A percentile compares a stretch with the other conserved stretches of the same genome.
Conservation (phyloP, 2,329 filamentous ascomycete genomes). For the Diplodia mutila region DNA sequence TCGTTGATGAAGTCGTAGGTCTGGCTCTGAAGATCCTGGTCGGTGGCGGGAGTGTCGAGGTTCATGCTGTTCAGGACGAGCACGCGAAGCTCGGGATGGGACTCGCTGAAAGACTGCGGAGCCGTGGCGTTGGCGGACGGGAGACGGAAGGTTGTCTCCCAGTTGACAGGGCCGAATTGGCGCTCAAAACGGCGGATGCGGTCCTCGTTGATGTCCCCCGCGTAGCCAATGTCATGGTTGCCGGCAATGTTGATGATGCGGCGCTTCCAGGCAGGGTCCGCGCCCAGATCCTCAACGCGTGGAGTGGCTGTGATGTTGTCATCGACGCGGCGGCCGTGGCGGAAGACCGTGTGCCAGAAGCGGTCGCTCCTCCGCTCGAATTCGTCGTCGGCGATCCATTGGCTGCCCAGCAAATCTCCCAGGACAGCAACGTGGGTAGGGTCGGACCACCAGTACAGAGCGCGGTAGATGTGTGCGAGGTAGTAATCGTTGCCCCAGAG, state of each 20-base stretch:
- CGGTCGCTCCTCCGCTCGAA: conserved; percentile 73
- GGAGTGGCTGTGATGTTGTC: conserved; percentile 40
- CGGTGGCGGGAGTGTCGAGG: conserved; percentile 79
- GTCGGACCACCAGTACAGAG: conserved; percentile 77
- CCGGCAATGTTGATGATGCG: conserved; percentile 88
- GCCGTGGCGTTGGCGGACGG: conserved; percentile 27
- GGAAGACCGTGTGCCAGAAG: conserved; percentile 82
- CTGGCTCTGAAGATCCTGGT: conserved; percentile 68
- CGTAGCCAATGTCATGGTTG: conserved; percentile 97
- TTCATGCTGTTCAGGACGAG: conserved; percentile 92
- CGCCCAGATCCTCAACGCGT: conserved; percentile 44
- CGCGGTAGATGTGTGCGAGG: conserved; percentile 87
- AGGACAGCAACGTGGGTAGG: conserved; percentile 89
- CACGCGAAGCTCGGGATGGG: conserved; percentile 72
- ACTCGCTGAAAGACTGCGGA: conserved; percentile 32
- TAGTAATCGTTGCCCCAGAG: conserved; percentile 94
- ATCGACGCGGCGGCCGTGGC: conserved; percentile 65
- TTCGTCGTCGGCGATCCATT: conserved; percentile 89
- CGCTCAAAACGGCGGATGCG: conserved; percentile 81
- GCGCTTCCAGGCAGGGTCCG: conserved; percentile 66
- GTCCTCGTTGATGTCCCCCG: conserved; percentile 80
- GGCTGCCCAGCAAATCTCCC: conserved; percentile 89
- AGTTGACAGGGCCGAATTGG: conserved; percentile 85
- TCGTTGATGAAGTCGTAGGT: conserved; percentile 78
- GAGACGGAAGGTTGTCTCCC: conserved; percentile 73